These are phyloP conservation scores for Diaporthe citriasiana DNA, from an alignment of 2,329 filamentous ascomycete species.

Conservation along the genomic window DNA sequence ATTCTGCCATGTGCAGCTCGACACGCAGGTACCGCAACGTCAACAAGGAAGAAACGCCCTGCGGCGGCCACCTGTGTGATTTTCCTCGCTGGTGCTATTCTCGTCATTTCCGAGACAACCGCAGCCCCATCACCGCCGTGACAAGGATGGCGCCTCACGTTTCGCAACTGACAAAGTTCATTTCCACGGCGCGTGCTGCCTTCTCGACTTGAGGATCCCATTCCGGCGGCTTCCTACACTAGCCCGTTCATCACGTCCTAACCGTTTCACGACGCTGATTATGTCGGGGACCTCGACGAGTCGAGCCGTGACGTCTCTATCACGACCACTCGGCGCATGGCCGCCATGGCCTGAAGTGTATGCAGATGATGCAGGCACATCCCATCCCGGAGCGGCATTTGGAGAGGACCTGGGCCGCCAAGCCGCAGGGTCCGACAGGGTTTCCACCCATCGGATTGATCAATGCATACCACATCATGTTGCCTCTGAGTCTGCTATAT, in stretches of 20 bases:
- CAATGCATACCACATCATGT: slow-evolving; percentile 3
- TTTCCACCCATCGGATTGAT: slow-evolving; percentile 2
- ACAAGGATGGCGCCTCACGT: slow-evolving; percentile 23
- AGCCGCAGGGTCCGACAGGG: slow-evolving; percentile 34
- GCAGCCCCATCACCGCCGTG: slow-evolving; percentile 14
- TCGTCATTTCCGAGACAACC: slow-evolving; percentile 35
- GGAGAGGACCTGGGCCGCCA: slow-evolving; percentile 33
- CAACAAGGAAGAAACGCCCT: slow-evolving; percentile 29
- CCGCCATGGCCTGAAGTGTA: slow-evolving; percentile 20
- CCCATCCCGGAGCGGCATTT: slow-evolving; percentile 39
- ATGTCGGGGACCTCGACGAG: not conserved
- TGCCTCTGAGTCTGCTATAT: slow-evolving; percentile 4
- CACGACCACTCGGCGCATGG: slow-evolving; percentile 4
- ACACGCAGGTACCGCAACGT: slow-evolving; percentile 20
- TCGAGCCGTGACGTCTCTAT: not conserved
- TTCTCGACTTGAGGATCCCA: not conserved
- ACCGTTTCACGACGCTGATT: slow-evolving; percentile 14
- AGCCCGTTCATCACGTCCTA: slow-evolving; percentile 15
- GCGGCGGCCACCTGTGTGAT: slow-evolving; percentile 33
- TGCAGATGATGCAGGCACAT: slow-evolving; percentile 27
- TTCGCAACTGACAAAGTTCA: not conserved
- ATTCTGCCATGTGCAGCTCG: not conserved
- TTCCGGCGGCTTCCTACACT: slow-evolving; percentile 29
- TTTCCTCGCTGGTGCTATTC: slow-evolving; percentile 36
- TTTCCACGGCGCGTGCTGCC: not conserved